Conservation (phyloP, 2,329 filamentous ascomycete species). For the Microcyclosporella mali region DNA sequence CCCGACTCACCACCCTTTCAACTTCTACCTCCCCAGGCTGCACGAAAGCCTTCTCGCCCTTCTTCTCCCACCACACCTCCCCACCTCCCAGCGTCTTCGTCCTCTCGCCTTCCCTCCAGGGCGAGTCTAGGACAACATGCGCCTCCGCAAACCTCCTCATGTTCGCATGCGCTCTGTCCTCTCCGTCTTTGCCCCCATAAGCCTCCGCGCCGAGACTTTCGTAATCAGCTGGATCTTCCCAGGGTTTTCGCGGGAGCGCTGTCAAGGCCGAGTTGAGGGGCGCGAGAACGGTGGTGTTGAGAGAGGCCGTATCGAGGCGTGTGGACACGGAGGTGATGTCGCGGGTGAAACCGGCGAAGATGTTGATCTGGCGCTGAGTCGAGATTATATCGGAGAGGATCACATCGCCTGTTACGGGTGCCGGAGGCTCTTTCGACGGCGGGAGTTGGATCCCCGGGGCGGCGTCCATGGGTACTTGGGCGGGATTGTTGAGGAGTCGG, state of each 20-base stretch:
- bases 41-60: constrained; percentile 61
- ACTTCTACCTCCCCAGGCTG: constrained; percentile 78
- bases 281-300: constrained; percentile 79
- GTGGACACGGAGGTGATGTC: constrained; percentile 63
- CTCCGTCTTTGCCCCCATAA: constrained; percentile 69
- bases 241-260: constrained; percentile 73
- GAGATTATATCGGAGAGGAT: constrained; percentile 81
- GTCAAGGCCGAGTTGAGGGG: constrained; percentile 80
- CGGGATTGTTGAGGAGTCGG: constrained; percentile 1
- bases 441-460: constrained; percentile 23
- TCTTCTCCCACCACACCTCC: constrained; percentile 77
- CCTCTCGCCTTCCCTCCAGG: constrained; percentile 66
- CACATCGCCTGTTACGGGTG: constrained; percentile 37
- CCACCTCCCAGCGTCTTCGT: constrained; percentile 61
- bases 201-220: constrained; percentile 58
- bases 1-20: constrained; percentile 63
- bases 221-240: constrained; percentile 73
- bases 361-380: constrained; percentile 69
- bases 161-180: constrained; percentile 70
- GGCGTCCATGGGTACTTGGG: constrained; percentile 5
- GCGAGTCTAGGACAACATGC: constrained; percentile 68
- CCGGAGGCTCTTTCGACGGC: constrained; percentile 7
- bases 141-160: constrained; percentile 75
- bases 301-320: constrained; percentile 59
- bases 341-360: constrained; percentile 75